Conservation (phyloP, 768 basidiomycete species). For the Lactifluus echinatus region DNA sequence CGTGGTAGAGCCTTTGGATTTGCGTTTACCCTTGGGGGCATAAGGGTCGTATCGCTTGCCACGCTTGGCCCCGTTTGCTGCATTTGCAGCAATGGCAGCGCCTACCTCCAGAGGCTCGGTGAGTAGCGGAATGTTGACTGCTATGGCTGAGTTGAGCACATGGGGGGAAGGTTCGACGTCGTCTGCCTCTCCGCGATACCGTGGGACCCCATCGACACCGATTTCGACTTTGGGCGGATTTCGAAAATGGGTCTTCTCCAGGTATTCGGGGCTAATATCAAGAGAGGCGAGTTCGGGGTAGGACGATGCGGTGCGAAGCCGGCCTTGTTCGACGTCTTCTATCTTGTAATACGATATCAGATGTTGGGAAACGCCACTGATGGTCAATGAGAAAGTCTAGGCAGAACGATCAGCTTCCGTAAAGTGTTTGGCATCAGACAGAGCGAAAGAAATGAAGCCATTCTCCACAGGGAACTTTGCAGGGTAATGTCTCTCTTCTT, state of each 20-base stretch:
- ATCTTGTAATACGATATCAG: slow-evolving; percentile 92
- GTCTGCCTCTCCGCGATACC: slow-evolving; percentile 80
- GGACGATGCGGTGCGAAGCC: slow-evolving; percentile 80
- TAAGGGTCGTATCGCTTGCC: slow-evolving; percentile 30
- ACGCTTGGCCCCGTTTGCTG: slow-evolving; percentile 22
- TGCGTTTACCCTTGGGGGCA: slow-evolving; percentile 16
- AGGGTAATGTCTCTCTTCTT: neutral
- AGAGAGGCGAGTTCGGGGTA: slow-evolving; percentile 80
- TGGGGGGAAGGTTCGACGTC: slow-evolving; percentile 36
- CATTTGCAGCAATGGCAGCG: neutral
- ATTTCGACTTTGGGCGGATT: slow-evolving; percentile 84
- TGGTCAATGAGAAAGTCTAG: slow-evolving; percentile 87
- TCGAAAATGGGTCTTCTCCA: slow-evolving; percentile 86
- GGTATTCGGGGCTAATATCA: slow-evolving; percentile 79
- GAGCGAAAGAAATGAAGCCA: neutral
- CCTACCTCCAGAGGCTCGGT: slow-evolving; percentile 19
- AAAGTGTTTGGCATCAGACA: neutral
- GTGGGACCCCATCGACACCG: slow-evolving; percentile 70
- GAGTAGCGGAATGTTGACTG: slow-evolving; percentile 18
- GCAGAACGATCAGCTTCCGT: slow-evolving; percentile 7
- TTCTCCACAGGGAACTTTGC: neutral
- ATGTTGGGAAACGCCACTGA: slow-evolving; percentile 80
- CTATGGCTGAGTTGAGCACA: slow-evolving; percentile 22
- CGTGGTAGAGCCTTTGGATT: slow-evolving; percentile 4
- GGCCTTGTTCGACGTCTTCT: slow-evolving; percentile 83